Base-by-base conservation (phyloP, 257 asterid genomes). In the Linaria vulgaris region DNA sequence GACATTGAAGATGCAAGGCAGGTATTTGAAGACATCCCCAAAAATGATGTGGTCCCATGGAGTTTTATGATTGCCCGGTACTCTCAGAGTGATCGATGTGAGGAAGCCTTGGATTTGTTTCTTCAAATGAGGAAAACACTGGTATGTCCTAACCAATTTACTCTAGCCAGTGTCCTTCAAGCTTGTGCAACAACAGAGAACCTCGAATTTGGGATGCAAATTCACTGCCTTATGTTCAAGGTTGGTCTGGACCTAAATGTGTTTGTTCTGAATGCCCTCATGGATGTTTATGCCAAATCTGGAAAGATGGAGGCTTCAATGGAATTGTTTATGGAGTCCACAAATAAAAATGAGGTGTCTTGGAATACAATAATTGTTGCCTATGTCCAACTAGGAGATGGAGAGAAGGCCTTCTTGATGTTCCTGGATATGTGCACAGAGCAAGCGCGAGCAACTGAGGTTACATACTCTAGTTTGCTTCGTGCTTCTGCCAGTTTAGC, bases 301-400 rank as follows among this genome's bases (percentile, higher is more conserved):
- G 97, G 91, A 64, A 75, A 78, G 34, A 79, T 91, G 77, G 87
- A 76, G 57, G 74, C 65, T 49, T 73, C 98, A 4, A 70, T 72
- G 79, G 63, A 79, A 30, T 68, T 91, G 78, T 88, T 91, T 69
- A 49, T 44, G 70, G 81, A 70, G 70, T 78, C 75, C 1, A 64
- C 52, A 49, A 78, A 81, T 53, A 91, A 53, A 67, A 91, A 87
- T 45, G 97, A 76, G 60, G 90, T 91, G 59, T 88, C 98, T 8
- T 91, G 98, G 98, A 91, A 91, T 73, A 91, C 98, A 21, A 65
- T 88, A 71, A 82, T 88, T 61, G 97, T 91, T 50, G 91, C 84
- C 50, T 84, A 77, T 69, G 95, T 88, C 49, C 98, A 86, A 65
- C 69, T 61, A 52, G 97, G 94, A 20, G 87, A 88, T 37, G 85